phyloP scores from a whole-genome alignment of 768 basidiomycete genomes.

The Tricholoma flavovirens region DNA sequence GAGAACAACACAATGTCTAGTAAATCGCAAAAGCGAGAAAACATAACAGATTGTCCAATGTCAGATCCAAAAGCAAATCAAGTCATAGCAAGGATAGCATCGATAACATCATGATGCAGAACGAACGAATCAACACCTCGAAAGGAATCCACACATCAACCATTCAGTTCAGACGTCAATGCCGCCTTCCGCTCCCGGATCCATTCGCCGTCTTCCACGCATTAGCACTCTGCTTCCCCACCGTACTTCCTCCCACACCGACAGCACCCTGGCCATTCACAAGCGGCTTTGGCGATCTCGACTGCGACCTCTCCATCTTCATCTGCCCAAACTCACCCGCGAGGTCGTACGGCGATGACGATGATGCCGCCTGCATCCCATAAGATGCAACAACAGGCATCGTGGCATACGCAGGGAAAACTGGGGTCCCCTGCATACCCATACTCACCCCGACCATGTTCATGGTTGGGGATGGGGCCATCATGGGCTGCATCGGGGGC shows the following conservation, averaged over 20 bases:
- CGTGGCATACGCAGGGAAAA: background rate
- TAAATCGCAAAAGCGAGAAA: no score
- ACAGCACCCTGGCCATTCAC: background rate
- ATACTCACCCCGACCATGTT: slow-evolving; percentile 4
- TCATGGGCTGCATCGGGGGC: background rate
- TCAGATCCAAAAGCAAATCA: no score
- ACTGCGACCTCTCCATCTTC: slow-evolving; percentile 16
- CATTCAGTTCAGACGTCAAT: background rate
- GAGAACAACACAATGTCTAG: no score
- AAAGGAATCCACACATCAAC: background rate
- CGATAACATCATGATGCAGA: background rate
- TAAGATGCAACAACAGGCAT: background rate
- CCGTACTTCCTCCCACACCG: background rate
- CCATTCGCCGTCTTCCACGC: background rate
- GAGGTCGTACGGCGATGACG: slow-evolving; percentile 24
- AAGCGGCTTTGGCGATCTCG: background rate
- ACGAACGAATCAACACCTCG: background rate
- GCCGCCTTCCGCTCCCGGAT: background rate
- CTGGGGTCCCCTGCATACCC: slow-evolving; percentile 1
- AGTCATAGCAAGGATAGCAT: background rate
- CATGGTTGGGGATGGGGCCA: slow-evolving; percentile 1
- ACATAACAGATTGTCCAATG: no score
- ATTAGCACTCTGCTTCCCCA: background rate
- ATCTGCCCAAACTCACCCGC: slow-evolving; percentile 37
- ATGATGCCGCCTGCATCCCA: slow-evolving; percentile 4